Percentiles rank a stretch among this genome's conserved stretches.
phyloP scores from a whole-genome alignment of 73 alveolate genomes.

The Stentor roeselii region DNA sequence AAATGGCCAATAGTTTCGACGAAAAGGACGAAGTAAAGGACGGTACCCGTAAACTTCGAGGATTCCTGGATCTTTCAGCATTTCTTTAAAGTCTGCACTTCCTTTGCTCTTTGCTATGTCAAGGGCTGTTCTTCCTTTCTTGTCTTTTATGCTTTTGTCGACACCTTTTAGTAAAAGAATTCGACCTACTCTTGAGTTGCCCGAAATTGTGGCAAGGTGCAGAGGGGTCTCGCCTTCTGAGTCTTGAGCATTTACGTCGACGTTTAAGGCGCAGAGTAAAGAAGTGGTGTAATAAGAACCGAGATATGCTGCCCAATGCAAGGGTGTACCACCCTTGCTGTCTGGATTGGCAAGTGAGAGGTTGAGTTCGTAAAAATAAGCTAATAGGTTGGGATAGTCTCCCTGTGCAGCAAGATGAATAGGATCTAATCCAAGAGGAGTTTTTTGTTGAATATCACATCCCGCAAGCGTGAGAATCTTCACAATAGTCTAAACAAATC shows the following conservation, averaged over 20 bases:
- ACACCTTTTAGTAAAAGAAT: conserved; percentile 81
- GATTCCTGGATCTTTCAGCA: conserved; percentile 26
- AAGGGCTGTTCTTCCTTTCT: conserved; percentile 63
- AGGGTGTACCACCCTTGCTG: conserved; percentile 64
- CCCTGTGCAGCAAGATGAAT: conserved; percentile 50
- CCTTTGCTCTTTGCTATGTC: conserved; percentile 56
- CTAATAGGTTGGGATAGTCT: background rate
- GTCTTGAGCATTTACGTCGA: conserved; percentile 58
- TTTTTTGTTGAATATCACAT: conserved; percentile 33
- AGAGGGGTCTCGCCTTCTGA: conserved; percentile 77
- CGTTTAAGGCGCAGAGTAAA: conserved; percentile 67
- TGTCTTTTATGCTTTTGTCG: conserved; percentile 56
- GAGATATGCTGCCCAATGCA: conserved; percentile 90
- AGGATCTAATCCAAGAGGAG: conserved; percentile 63
- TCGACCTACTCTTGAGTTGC: conserved; percentile 62
- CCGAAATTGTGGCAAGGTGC: conserved; percentile 70
- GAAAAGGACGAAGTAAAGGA: conserved; percentile 1
- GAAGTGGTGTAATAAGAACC: conserved; percentile 60
- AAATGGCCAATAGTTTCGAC: background rate
- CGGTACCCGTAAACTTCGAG: background rate
- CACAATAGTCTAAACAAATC: background rate
- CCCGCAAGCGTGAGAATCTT: background rate
- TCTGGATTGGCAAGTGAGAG: conserved; percentile 62
- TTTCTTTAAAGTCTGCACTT: background rate
- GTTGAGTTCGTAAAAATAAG: conserved; percentile 39